phyloP scores from a whole-genome alignment of 2,329 filamentous ascomycete species.

The Alternaria arborescens region DNA sequence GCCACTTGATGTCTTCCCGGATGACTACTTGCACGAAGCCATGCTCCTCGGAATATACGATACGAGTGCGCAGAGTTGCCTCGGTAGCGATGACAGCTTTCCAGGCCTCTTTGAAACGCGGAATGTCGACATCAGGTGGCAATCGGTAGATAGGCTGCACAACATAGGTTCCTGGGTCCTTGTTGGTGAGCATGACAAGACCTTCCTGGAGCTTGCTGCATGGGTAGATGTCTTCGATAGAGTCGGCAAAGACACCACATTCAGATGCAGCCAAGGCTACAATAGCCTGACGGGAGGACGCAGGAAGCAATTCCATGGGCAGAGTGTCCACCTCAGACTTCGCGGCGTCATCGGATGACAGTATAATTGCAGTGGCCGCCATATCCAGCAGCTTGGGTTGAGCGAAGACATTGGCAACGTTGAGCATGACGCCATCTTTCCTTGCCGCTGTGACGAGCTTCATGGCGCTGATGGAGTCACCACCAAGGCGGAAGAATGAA shows the following conservation, averaged over 20 bases:
- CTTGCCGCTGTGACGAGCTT: constrained; percentile 53
- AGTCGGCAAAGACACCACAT: constrained; percentile 35
- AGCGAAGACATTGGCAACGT: constrained; percentile 56
- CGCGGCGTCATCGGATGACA: constrained; percentile 32
- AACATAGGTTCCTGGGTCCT: constrained; percentile 45
- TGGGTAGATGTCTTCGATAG: constrained; percentile 44
- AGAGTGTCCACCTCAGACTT: constrained; percentile 21
- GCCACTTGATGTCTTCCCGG: constrained; percentile 33
- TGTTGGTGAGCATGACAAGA: constrained; percentile 42
- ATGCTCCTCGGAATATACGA: constrained; percentile 41
- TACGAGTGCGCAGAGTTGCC: constrained; percentile 59
- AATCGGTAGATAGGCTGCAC: constrained; percentile 53
- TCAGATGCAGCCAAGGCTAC: constrained; percentile 40
- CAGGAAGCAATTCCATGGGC: constrained; percentile 39
- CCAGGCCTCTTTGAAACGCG: constrained; percentile 57
- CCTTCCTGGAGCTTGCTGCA: constrained; percentile 46
- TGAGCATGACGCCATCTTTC: constrained; percentile 51
- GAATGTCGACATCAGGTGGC: constrained; percentile 37
- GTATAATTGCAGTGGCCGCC: constrained; percentile 39
- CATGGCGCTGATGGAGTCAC: constrained; percentile 60
- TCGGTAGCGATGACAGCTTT: constrained; percentile 54
- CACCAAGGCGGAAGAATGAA: constrained; percentile 58
- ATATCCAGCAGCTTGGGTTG: constrained; percentile 55
- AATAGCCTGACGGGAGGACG: constrained; percentile 25
- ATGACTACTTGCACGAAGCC: constrained; percentile 48